Base-by-base conservation (phyloP, 1,284 basidiomycete genomes). In the Ganoderma resinaceum region DNA sequence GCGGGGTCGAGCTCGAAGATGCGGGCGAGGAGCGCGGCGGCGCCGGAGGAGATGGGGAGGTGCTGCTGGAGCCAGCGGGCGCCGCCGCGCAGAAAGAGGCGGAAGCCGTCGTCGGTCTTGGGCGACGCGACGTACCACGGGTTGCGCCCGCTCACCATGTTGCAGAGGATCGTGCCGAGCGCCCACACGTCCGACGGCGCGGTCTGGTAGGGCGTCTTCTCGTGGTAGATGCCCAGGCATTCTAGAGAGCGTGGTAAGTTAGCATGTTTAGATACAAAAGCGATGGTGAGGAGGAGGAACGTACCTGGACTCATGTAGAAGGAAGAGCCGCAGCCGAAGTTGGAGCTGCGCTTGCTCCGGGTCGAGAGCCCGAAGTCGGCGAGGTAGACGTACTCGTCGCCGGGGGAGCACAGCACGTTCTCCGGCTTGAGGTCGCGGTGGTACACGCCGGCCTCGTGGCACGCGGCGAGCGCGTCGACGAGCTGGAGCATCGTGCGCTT, bases 81-180 rank as follows among this genome's bases (percentile, higher is more conserved):
- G 74, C 87, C 82, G 23, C 95, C 85, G 63, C 61, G 49, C 57
- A 72, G 61, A 63, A 70, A 76, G 40, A 66, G 63, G 49, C 53
- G 78, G 82, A 93, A 97, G 37, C 89, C 91, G 53, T 89, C 86
- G 79, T 98, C 96, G 52, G 80, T 78, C 40, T 85, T 81, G 3
- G 85, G 79, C 57, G 84, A 87, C 1, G 97, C 95, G 74, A 87
- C 84, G 70, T 88, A 86, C 97, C 97, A 98, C 3, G 95, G 96
- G 77, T 93, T 95, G 33, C 91, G 87, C 23, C 92, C 92, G 70
- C 92, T 93, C 42, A 95, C 89, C 80, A 99, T 87, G 80, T 97
- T 98, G 65, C 74, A 57, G 40, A 80, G 72, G 52, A 79, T 75
- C 37, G 78, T 69, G 4, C 78, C 79, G 12, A 98, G 84, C 3